Evolutionary conservation across 345 rosid genomes (phyloP), one percentile per base, ranked within the genome.

Genomic region (Eucalyptus viminalis): DNA sequence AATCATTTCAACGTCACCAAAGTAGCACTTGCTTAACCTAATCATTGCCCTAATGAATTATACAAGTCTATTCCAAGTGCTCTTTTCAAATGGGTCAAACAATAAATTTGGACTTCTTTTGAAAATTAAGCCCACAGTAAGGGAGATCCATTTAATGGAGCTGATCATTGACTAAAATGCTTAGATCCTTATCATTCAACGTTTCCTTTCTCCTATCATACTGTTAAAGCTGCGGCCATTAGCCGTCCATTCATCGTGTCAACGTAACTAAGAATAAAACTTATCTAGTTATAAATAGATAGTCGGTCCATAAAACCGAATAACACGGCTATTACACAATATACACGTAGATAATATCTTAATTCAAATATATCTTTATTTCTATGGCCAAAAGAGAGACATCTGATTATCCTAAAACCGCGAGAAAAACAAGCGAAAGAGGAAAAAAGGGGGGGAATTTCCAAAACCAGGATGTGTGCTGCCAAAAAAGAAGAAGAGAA

Each of bases 211-310:
- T 19, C 27, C 47, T 21, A 21, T 76, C 47, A 11, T 44, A 40
- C 29, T 25, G 1, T 40, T 11, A 37, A 34, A 21, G 9, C 0
- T 24, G 1, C 0, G 8, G 9, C 5, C 16, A 11, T 21, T 2
- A 11, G 6, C 45, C 12, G 5, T 40, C 9, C 4, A 62, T 27
- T 29, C 27, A 9, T 7, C 4, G 2, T 72, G 25, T 72, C 17
- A 8, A 15, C 0, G 10, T 31, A 67, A 65, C 3, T n/a, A 29
- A n/a, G 11, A n/a, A n/a, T 67, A n/a, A 67, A 22, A 8, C 21
- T n/a, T 17, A 0, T 19, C 25, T 17, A 34, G 4, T 9, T 9
- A 76, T 76, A 21, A 3, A 10, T 34, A 3, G 47, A 76, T 40
- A 3, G 27, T 40, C 27, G 1, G 7, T 10, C 14, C 2, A 3